A percentile compares a stretch with the other conserved stretches of the same genome.
Evolutionary conservation across 306 rosid genomes (phyloP).

Genomic region (Dalbergia cultrata): DNA sequence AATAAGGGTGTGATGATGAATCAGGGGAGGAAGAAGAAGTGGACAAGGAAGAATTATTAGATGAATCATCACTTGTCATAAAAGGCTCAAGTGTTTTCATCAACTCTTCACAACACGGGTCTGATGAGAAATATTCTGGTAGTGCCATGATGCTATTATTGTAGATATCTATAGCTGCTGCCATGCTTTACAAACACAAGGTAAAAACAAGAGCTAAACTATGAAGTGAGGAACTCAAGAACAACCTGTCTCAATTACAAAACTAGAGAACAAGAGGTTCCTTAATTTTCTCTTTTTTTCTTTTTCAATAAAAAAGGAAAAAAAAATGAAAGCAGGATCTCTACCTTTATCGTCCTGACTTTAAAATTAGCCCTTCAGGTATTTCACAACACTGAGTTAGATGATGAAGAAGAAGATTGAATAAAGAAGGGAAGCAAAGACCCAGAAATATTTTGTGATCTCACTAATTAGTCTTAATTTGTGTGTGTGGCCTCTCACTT

Average conservation of each 20-base stretch:
- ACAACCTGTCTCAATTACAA: conserved; percentile 33
- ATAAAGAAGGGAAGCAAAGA: neutral
- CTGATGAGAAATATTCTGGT: conserved; percentile 42
- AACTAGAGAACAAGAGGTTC: conserved; percentile 24
- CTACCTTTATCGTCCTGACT: too few relatives aligned
- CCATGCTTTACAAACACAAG: conserved; percentile 42
- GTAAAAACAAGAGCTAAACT: conserved; percentile 1
- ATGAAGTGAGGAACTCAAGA: neutral
- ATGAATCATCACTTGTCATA: conserved; percentile 59
- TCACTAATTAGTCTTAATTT: neutral
- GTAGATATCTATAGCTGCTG: conserved; percentile 60
- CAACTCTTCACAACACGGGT: conserved; percentile 64
- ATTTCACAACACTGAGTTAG: too few relatives aligned
- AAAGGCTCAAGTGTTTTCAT: conserved; percentile 75
- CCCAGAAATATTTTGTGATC: neutral
- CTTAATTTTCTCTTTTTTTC: neutral
- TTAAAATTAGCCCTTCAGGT: too few relatives aligned
- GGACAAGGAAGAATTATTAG: conserved; percentile 31
- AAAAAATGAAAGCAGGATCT: neutral
- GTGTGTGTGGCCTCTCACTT: neutral
- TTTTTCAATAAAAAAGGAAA: neutral
- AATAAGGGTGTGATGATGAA: neutral
- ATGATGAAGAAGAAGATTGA: neutral
- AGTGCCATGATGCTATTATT: conserved; percentile 31
- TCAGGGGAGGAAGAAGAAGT: conserved; percentile 19